Conservation (phyloP, 345 rosid species). For the Eutrema japonicum region DNA sequence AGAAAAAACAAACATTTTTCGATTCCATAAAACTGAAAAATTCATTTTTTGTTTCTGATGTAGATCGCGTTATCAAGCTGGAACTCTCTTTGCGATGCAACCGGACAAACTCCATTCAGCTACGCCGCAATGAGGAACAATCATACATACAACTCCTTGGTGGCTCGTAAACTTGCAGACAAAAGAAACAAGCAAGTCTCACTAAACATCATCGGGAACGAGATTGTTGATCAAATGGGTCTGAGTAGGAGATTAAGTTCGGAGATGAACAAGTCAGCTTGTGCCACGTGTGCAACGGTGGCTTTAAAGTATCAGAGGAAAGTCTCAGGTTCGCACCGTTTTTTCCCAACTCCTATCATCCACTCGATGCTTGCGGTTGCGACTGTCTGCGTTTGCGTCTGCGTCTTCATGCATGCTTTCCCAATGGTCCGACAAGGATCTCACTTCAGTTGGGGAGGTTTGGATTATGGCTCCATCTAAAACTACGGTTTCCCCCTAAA, state of each 20-base stretch:
- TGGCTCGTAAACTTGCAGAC: conserved; percentile 68
- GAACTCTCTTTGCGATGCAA: conserved; percentile 64
- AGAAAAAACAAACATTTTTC: too few species aligned
- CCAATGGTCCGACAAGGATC: conserved; percentile 62
- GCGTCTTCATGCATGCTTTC: conserved; percentile 72
- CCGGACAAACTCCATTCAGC: conserved; percentile 63
- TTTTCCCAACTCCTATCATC: conserved; percentile 75
- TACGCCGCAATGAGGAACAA: conserved; percentile 69
- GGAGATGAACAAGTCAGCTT: conserved; percentile 46
- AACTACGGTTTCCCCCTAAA: conserved; percentile 9
- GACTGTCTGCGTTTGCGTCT: conserved; percentile 92
- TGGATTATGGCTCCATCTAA: conserved; percentile 75
- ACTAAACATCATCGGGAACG: conserved; percentile 54
- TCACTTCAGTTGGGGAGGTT: conserved; percentile 81
- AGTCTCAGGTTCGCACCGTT: conserved; percentile 55
- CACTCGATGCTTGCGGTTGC: conserved; percentile 90
- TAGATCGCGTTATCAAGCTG: conserved; percentile 80
- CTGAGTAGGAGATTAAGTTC: conserved; percentile 33
- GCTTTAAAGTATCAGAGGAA: conserved; percentile 55
- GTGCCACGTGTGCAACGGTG: conserved; percentile 60
- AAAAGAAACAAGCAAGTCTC: conserved; percentile 75
- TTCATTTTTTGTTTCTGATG: background rate
- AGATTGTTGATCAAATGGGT: conserved; percentile 45
- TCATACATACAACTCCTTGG: conserved; percentile 66
- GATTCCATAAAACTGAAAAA: background rate